Percentiles rank a stretch among this genome's conserved stretches.
These are phyloP conservation scores for Venturia pyrina DNA, from an alignment of 2,329 filamentous ascomycete genomes.

Conservation along the genomic window DNA sequence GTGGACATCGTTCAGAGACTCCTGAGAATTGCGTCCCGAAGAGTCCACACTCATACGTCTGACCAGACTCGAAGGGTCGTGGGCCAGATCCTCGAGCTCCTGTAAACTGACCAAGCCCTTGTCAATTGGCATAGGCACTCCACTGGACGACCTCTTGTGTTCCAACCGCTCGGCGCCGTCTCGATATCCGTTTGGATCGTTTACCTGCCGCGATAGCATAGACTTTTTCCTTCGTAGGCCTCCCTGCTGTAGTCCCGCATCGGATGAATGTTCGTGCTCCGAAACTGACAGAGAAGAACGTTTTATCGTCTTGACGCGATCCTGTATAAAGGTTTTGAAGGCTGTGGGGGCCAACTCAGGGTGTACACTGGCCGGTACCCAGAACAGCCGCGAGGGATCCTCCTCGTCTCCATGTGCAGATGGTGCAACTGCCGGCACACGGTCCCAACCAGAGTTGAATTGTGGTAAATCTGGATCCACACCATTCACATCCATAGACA, in stretches of 20 bases:
- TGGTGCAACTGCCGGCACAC: slow-evolving; percentile 59
- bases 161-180: slow-evolving; percentile 77
- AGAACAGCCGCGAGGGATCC: slow-evolving; percentile 80
- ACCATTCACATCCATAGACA: slow-evolving; percentile 84
- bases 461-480: slow-evolving; percentile 66
- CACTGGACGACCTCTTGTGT: slow-evolving; percentile 54
- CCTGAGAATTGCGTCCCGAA: slow-evolving; percentile 31
- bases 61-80: slow-evolving; percentile 63
- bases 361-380: slow-evolving; percentile 91
- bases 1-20: slow-evolving; percentile 15
- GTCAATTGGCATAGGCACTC: slow-evolving; percentile 44
- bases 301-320: slow-evolving; percentile 81
- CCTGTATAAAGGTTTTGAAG: slow-evolving; percentile 94
- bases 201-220: slow-evolving; percentile 87
- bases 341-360: slow-evolving; percentile 91
- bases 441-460: slow-evolving; percentile 46
- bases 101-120: slow-evolving; percentile 46
- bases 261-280: slow-evolving; percentile 13
- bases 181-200: slow-evolving; percentile 63
- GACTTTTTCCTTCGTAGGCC: slow-evolving; percentile 81
- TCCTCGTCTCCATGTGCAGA: slow-evolving; percentile 62
- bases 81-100: slow-evolving; percentile 70
- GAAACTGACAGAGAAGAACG: slow-evolving; percentile 58
- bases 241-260: slow-evolving; percentile 22
- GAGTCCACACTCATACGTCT: slow-evolving; percentile 53